Evolutionary conservation across 2,329 filamentous ascomycete genomes (phyloP).

Genomic region (Pseudogymnoascus destructans): DNA sequence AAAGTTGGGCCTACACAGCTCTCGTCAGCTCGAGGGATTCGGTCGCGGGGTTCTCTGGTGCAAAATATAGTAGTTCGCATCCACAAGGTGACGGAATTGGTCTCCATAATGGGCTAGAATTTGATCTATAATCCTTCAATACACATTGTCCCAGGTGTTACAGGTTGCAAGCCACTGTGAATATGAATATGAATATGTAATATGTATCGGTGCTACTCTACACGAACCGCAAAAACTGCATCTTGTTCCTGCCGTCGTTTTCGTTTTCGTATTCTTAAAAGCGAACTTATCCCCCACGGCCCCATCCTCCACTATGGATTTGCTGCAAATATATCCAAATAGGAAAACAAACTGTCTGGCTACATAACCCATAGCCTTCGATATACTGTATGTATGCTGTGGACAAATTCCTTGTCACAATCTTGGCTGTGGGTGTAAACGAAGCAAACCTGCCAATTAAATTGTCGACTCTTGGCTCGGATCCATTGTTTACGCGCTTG

Average conservation of each 20-base stretch:
- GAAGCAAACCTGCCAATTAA: background rate
- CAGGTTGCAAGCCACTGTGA: background rate
- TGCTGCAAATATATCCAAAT: background rate
- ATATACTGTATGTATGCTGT: background rate
- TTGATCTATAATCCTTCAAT: background rate
- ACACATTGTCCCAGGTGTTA: background rate
- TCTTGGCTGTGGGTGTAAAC: background rate
- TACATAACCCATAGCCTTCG: background rate
- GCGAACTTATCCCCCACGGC: background rate
- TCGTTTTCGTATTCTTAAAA: background rate
- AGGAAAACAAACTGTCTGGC: background rate
- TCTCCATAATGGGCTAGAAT: background rate
- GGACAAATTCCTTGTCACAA: background rate
- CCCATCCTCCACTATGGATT: background rate
- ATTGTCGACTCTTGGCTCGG: background rate
- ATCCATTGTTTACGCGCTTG: conserved; percentile 6
- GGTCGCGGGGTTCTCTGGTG: background rate
- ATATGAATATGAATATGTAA: background rate
- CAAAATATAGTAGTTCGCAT: background rate
- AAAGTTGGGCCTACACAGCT: background rate
- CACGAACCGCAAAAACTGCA: background rate
- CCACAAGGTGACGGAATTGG: background rate
- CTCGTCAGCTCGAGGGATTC: background rate
- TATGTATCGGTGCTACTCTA: background rate
- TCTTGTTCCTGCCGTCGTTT: background rate